Percentiles rank a stretch among this genome's conserved stretches.
Evolutionary conservation across 169 alveolate species (phyloP).

Genomic region (Perkinsus olseni): DNA sequence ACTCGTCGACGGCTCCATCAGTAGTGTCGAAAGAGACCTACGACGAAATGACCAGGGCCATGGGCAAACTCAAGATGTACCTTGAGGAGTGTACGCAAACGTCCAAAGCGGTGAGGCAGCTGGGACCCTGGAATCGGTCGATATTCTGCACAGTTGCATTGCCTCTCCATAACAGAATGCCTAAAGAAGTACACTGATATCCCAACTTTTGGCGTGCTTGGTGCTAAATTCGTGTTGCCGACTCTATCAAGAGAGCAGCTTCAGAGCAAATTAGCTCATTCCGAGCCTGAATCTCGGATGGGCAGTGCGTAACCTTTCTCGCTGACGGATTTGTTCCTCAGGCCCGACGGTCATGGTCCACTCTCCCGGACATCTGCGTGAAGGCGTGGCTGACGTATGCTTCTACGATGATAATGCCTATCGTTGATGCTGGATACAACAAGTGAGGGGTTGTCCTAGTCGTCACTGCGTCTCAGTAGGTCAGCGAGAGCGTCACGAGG

Average conservation of each 20-base stretch:
- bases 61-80: not conserved
- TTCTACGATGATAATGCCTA: not conserved
- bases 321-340: not conserved
- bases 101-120: not conserved
- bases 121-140: not conserved
- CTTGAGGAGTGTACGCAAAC: not conserved
- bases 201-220: too few relatives aligned
- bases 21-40: constrained; percentile 29
- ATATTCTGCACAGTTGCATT: not conserved
- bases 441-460: too few relatives aligned
- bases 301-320: too few relatives aligned
- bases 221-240: too few relatives aligned
- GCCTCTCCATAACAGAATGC: too few relatives aligned
- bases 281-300: too few relatives aligned
- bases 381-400: not conserved
- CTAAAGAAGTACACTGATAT: too few relatives aligned
- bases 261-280: too few relatives aligned
- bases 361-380: not conserved
- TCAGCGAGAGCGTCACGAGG: too few relatives aligned
- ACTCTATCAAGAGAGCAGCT: too few relatives aligned
- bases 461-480: too few relatives aligned
- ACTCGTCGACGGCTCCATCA: constrained; percentile 43
- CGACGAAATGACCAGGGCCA: not conserved
- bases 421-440: not conserved
- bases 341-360: not conserved